Percentiles rank a stretch among this genome's conserved stretches.
These are phyloP conservation scores for Cyclaneusma minus DNA, from an alignment of 2,329 filamentous ascomycete genomes.

Conservation along the genomic window DNA sequence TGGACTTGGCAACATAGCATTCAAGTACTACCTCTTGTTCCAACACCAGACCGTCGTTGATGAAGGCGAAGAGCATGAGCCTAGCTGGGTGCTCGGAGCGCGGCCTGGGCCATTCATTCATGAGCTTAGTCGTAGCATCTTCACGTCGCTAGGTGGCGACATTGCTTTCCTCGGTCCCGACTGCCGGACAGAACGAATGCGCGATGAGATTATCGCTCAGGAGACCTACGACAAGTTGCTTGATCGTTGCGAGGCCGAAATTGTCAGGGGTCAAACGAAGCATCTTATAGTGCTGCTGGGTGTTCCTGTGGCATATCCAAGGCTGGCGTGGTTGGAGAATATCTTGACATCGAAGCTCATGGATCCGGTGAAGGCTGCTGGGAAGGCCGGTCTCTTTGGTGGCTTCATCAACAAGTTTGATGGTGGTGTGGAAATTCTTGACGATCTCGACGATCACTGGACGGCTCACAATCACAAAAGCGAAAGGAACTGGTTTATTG, in stretches of 20 bases:
- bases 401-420: constrained; percentile 77
- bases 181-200: constrained; percentile 77
- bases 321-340: constrained; percentile 58
- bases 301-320: constrained; percentile 69
- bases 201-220: constrained; percentile 64
- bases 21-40: constrained; percentile 98
- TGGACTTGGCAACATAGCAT: constrained; percentile 78
- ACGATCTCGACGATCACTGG: constrained; percentile 94
- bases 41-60: constrained; percentile 80
- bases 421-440: constrained; percentile 78
- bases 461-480: constrained; percentile 88
- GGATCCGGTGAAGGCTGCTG: constrained; percentile 79
- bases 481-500: constrained; percentile 73
- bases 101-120: constrained; percentile 80
- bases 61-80: constrained; percentile 71
- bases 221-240: constrained; percentile 78
- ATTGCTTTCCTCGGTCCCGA: constrained; percentile 78
- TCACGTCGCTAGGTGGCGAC: constrained; percentile 66
- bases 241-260: constrained; percentile 68
- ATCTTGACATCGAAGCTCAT: constrained; percentile 75
- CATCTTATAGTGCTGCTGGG: constrained; percentile 81
- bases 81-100: constrained; percentile 77
- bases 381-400: constrained; percentile 66
- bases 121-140: constrained; percentile 71
- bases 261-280: constrained; percentile 70